A percentile compares a stretch with the other conserved stretches of the same genome.
phyloP scores from a whole-genome alignment of 139 green algal species.

The Chlamydomonas incerta region DNA sequence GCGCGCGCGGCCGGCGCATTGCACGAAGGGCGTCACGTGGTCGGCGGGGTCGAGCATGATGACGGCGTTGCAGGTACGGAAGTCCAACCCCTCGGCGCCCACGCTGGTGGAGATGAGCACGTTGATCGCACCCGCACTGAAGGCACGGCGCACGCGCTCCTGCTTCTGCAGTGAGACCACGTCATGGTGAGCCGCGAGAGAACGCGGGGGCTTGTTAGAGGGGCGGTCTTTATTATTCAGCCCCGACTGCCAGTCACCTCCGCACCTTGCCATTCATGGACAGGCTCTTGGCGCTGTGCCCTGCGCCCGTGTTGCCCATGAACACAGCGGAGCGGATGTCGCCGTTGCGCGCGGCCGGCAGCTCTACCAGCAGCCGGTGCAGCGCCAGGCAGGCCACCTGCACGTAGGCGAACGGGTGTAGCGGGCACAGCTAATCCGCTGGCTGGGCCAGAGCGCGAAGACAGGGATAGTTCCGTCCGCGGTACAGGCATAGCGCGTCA shows the following conservation, averaged over 20 bases:
- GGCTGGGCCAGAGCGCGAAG: too few species aligned
- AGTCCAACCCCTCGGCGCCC: slow-evolving; percentile 27
- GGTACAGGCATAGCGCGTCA: too few species aligned
- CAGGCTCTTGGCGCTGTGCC: neutral
- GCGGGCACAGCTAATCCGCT: too few species aligned
- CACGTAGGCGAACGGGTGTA: too few species aligned
- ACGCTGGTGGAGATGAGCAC: slow-evolving; percentile 31
- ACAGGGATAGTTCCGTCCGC: too few species aligned
- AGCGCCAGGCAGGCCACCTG: slow-evolving; percentile 19
- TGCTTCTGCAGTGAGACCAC: slow-evolving; percentile 34
- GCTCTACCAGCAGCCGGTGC: neutral
- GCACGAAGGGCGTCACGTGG: slow-evolving; percentile 24
- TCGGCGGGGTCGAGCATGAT: neutral
- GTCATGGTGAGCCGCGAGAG: too few species aligned
- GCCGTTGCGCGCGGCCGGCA: neutral
- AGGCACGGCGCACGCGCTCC: slow-evolving; percentile 5
- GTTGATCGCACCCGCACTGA: neutral
- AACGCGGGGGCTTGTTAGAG: too few species aligned
- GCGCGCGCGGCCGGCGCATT: slow-evolving; percentile 8
- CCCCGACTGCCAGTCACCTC: too few species aligned
- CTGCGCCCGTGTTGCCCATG: neutral
- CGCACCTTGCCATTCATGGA: neutral
- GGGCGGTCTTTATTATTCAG: too few species aligned
- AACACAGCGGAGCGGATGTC: neutral
- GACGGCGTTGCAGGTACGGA: neutral